Conservation (phyloP, 352 stramenopile genomes). For the Globisporangium spiculum region DNA sequence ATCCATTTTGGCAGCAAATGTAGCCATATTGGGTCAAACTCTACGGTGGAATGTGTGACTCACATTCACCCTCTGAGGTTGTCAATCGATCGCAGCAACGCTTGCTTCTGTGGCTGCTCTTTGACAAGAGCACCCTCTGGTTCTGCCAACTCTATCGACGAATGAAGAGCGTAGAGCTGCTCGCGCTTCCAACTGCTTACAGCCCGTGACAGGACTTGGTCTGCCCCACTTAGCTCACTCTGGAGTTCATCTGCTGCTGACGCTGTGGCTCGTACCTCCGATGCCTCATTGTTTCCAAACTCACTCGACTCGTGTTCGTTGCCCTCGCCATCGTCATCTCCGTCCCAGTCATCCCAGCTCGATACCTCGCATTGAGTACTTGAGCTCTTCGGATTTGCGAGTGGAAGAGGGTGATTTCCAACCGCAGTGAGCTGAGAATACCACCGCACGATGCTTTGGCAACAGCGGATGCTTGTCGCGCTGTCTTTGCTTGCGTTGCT, state of each 20-base stretch:
- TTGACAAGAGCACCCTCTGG: neutral
- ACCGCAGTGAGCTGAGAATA: neutral
- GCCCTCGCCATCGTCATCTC: slow-evolving; percentile 12
- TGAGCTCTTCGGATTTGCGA: neutral
- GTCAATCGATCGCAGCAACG: neutral
- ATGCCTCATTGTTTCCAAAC: neutral
- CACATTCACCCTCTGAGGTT: neutral
- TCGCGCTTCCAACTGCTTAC: neutral
- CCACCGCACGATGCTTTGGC: neutral
- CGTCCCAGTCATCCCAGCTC: slow-evolving; percentile 45
- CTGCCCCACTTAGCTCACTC: neutral
- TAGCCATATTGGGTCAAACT: too few relatives aligned
- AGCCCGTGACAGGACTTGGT: neutral
- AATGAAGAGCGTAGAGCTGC: neutral
- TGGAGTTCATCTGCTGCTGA: neutral
- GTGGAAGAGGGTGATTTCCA: neutral
- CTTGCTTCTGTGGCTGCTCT: neutral
- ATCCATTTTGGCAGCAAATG: too few relatives aligned
- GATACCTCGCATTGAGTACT: neutral
- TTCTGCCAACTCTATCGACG: neutral
- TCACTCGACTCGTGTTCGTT: neutral
- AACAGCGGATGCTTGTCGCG: neutral
- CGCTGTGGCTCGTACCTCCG: neutral
- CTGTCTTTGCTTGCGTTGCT: neutral
- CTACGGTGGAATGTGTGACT: too few relatives aligned